Percentiles rank a stretch among this genome's conserved stretches.
These are phyloP conservation scores for Daldinia sp. DNA, from an alignment of 2,329 filamentous ascomycete species.

Conservation along the genomic window DNA sequence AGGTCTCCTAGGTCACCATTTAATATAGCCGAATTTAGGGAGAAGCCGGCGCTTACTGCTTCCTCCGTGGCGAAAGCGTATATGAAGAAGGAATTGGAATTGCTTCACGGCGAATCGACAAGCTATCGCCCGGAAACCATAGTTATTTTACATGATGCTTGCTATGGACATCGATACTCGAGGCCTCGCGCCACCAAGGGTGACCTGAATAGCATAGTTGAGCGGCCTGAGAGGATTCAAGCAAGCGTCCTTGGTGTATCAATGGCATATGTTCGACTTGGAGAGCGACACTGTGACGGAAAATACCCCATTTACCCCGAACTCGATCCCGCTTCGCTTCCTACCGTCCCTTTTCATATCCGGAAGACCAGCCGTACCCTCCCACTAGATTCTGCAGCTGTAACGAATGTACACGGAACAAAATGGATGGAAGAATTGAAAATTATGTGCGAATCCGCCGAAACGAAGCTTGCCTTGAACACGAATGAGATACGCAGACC, in stretches of 20 bases:
- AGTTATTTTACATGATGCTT: constrained; percentile 90
- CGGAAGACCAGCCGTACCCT: constrained; percentile 78
- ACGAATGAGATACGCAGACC: constrained; percentile 81
- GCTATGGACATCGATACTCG: constrained; percentile 92
- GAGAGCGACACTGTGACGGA: constrained; percentile 78
- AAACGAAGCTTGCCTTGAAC: constrained; percentile 76
- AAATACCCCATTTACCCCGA: constrained; percentile 72
- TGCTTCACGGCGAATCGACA: constrained; percentile 60
- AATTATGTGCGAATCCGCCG: constrained; percentile 82
- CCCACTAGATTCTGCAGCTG: constrained; percentile 75
- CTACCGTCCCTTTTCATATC: constrained; percentile 81
- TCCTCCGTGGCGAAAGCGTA: constrained; percentile 70
- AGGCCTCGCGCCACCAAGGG: constrained; percentile 79
- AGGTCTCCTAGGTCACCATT: constrained; percentile 48
- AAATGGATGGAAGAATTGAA: constrained; percentile 95
- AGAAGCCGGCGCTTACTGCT: constrained; percentile 56
- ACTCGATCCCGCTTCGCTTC: constrained; percentile 61
- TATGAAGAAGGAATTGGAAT: constrained; percentile 73
- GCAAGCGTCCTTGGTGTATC: constrained; percentile 84
- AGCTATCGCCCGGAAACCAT: constrained; percentile 66
- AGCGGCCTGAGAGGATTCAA: constrained; percentile 89
- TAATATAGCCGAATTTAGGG: constrained; percentile 49
- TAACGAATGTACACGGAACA: constrained; percentile 88
- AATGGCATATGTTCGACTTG: constrained; percentile 88
- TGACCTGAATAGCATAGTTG: constrained; percentile 82